Evolutionary conservation across 176 grass and related monocot species (phyloP).

Genomic region (maize (Zea mays)): Zm-B73-REFERENCE-NAM-5.0 NC_050101.1:160099001-160099500

Average conservation of each 20-base stretch:
- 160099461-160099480: conserved; percentile 72
- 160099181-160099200: conserved; percentile 65
- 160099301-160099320: neutral
- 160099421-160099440: conserved; percentile 76
- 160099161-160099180: conserved; percentile 64
- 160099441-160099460: conserved; percentile 83
- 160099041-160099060: conserved; percentile 97
- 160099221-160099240: conserved; percentile 51
- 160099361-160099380: conserved; percentile 66
- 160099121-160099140: conserved; percentile 63
- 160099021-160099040: conserved; percentile 81
- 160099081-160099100: conserved; percentile 36
- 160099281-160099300: neutral
- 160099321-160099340: neutral
- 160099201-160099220: conserved; percentile 71
- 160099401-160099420: conserved; percentile 69
- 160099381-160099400: conserved; percentile 76
- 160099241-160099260: conserved; percentile 51
- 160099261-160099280: conserved; percentile 34
- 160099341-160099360: conserved; percentile 72
- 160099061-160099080: conserved; percentile 57
- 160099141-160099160: conserved; percentile 67
- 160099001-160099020: conserved; percentile 93
- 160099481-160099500: conserved; percentile 74
- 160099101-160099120: conserved; percentile 44